phyloP scores from a whole-genome alignment of 106 monocot species.

The Dendrobium nobile region DNA sequence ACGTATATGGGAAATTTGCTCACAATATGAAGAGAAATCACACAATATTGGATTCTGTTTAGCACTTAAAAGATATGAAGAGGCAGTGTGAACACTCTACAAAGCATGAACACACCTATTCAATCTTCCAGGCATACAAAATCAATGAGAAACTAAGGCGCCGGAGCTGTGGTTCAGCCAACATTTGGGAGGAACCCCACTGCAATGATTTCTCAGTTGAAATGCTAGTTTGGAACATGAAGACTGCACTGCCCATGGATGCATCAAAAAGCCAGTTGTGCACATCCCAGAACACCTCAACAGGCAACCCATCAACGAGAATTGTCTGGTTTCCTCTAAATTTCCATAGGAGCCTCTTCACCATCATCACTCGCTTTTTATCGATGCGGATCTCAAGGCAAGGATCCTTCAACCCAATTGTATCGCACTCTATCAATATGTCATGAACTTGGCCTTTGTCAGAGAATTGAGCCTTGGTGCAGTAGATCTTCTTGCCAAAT shows the following conservation, averaged over 20 bases:
- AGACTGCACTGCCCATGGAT: conserved; percentile 40
- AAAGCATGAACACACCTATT: conserved; percentile 24
- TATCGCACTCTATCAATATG: conserved; percentile 65
- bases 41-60: not conserved
- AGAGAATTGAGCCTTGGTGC: conserved; percentile 51
- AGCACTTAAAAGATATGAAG: not conserved
- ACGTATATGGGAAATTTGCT: not conserved
- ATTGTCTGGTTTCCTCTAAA: conserved; percentile 90
- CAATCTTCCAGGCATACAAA: conserved; percentile 78
- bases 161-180: conserved; percentile 28
- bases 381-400: conserved; percentile 76
- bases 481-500: conserved; percentile 69
- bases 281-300: conserved; percentile 91
- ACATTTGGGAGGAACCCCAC: conserved; percentile 33
- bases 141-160: conserved; percentile 66
- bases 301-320: conserved; percentile 59
- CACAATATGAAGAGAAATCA: not conserved
- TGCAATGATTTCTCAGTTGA: conserved; percentile 37
- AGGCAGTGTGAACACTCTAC: not conserved
- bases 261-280: conserved; percentile 76
- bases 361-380: conserved; percentile 72
- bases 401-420: conserved; percentile 43
- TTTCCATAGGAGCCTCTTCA: conserved; percentile 77
- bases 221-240: conserved; percentile 68
- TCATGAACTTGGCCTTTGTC: conserved; percentile 63